phyloP scores from a whole-genome alignment of 2,329 filamentous ascomycete genomes.

The Didymella keratinophila region DNA sequence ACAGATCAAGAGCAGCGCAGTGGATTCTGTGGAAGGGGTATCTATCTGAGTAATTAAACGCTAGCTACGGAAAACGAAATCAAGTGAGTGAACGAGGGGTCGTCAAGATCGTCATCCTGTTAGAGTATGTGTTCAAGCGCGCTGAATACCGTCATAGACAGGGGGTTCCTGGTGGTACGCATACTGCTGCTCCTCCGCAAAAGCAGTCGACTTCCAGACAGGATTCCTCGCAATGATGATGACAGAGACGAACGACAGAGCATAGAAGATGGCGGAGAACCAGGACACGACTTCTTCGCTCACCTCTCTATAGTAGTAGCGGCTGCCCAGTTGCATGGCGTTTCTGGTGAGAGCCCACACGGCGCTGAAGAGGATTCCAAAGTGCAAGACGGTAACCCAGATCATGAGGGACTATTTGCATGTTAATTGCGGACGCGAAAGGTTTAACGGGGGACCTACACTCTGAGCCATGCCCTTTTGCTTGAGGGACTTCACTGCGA shows the following conservation, averaged over 20 bases:
- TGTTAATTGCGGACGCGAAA: neutral
- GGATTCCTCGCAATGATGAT: constrained; percentile 14
- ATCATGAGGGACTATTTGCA: constrained; percentile 7
- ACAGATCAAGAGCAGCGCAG: neutral
- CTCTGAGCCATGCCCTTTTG: constrained; percentile 1
- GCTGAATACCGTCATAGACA: neutral
- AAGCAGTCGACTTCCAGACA: constrained; percentile 4
- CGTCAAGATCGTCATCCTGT: neutral
- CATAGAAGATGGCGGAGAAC: constrained; percentile 1
- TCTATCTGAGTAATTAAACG: neutral
- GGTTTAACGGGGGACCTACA: neutral
- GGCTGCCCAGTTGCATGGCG: neutral
- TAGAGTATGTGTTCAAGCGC: neutral
- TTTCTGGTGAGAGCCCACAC: neutral
- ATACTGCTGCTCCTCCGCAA: constrained; percentile 1
- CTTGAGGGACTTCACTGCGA: constrained; percentile 7
- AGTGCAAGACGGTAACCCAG: constrained; percentile 6
- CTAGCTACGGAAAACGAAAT: neutral
- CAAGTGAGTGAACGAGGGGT: neutral
- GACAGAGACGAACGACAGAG: constrained; percentile 1
- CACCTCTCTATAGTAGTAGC: neutral
- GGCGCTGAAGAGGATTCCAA: neutral
- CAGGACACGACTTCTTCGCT: neutral
- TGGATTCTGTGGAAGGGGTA: neutral
- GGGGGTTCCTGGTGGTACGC: constrained; percentile 10